Evolutionary conservation across 129 eudicot species (phyloP).

Genomic region (Tagetes erecta): DNA sequence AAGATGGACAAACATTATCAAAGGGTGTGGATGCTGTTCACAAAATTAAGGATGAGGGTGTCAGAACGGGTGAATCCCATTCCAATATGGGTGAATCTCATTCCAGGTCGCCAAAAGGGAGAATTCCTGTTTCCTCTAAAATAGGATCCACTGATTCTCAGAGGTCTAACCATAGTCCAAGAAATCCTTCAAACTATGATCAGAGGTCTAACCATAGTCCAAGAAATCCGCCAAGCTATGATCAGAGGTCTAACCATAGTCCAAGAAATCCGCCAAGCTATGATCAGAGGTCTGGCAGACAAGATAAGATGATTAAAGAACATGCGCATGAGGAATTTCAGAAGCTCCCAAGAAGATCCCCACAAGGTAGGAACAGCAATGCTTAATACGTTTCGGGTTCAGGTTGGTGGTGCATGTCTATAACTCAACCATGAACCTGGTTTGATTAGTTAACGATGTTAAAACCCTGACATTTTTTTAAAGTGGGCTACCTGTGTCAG

Average conservation of each 20-base stretch:
- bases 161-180: constrained; percentile 51
- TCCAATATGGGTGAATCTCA: constrained; percentile 34
- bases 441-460: not conserved
- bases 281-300: constrained; percentile 63
- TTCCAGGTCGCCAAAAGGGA: constrained; percentile 69
- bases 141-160: constrained; percentile 62
- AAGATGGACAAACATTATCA: constrained; percentile 71
- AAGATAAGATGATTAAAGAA: constrained; percentile 70
- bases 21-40: constrained; percentile 96
- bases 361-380: constrained; percentile 55
- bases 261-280: constrained; percentile 41
- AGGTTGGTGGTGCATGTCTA: not conserved
- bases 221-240: constrained; percentile 39
- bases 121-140: constrained; percentile 58
- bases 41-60: constrained; percentile 70
- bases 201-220: constrained; percentile 58
- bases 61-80: constrained; percentile 46
- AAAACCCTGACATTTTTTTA: not conserved
- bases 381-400: not conserved
- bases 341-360: constrained; percentile 58
- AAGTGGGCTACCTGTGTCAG: not conserved
- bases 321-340: constrained; percentile 70
- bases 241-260: constrained; percentile 56
- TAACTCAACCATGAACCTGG: not conserved
- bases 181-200: constrained; percentile 41